Base-by-base conservation (phyloP, 2,329 filamentous ascomycete species). In the Alternaria ventricosa region DNA sequence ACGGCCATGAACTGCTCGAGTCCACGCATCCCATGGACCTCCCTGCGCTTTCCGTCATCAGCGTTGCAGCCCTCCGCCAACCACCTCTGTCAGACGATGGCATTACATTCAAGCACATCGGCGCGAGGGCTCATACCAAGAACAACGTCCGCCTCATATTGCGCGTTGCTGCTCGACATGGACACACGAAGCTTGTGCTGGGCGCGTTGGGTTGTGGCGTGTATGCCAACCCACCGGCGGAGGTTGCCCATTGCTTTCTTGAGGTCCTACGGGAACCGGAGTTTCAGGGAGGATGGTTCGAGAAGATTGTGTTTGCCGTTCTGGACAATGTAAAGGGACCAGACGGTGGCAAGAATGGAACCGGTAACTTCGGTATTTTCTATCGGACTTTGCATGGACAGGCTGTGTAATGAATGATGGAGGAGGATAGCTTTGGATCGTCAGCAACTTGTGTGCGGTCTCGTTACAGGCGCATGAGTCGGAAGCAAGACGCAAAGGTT, bases 191-290 rank as follows among this genome's bases (percentile, higher is more conserved):
- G 67, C 78, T 93, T 9, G 87, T 93, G 6, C 82, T 93, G 2
- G 90, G 90, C 0, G 90, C 90, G 0, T 73, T 93, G 54, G 90
- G 90, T 0, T 93, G 90, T 69, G 90, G 90, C 4, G 89, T 86
- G 0, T 92, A 91, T 74, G 70, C 69, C 0, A 91, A 92, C 73
- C 90, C 90, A 9, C 83, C 83, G 0, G 78, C 81, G 30, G 87
- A 88, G 64, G 87, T 92, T n/a, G 89, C 87, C 3, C 63, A 79
- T 33, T 89, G 88, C 68, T 93, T 89, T 84, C 74, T 81, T 27
- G 85, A 88, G 70, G 88, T 91, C 33, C 79, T 92, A 58, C 61
- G 73, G 28, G 88, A 92, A 72, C 41, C 65, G 0, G 89, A 92
- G 79, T 91, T 91, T 67, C 70, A 78, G 43, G 87, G 88, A 2